A percentile compares a stretch with the other conserved stretches of the same genome.
These are phyloP conservation scores for Penicillium sp. DNA, from an alignment of 2,329 filamentous ascomycete species.

Conservation along the genomic window DNA sequence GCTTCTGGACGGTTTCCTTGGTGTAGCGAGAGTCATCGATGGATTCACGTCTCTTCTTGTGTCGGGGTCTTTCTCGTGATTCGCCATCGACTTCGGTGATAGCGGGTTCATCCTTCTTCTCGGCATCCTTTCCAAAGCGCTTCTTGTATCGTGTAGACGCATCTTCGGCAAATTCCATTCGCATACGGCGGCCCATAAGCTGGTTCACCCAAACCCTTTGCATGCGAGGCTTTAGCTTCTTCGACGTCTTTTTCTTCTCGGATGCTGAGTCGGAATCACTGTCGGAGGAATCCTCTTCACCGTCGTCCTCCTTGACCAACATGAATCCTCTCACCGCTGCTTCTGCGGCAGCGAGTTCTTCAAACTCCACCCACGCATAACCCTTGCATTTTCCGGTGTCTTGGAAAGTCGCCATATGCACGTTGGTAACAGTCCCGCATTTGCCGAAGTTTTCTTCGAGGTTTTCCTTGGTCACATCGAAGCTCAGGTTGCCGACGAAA, in stretches of 20 bases:
- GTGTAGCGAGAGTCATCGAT: conserved; percentile 48
- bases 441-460: conserved; percentile 77
- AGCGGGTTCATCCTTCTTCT: conserved; percentile 30
- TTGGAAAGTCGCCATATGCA: conserved; percentile 92
- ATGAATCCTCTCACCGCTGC: conserved; percentile 79
- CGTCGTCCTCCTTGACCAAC: conserved; percentile 56
- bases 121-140: conserved; percentile 75
- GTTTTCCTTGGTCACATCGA: conserved; percentile 77
- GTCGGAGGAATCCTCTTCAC: conserved; percentile 49
- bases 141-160: conserved; percentile 88
- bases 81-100: conserved; percentile 27
- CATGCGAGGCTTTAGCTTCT: conserved; percentile 46
- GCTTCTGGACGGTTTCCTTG: conserved; percentile 58
- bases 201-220: conserved; percentile 78
- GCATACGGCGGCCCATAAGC: conserved; percentile 74
- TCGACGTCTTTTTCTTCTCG: conserved; percentile 36
- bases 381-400: conserved; percentile 98
- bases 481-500: conserved; percentile 88
- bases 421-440: conserved; percentile 78
- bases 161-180: conserved; percentile 93
- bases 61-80: conserved; percentile 25
- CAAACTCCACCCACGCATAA: conserved; percentile 92
- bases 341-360: conserved; percentile 70
- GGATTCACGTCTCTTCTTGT: conserved; percentile 29
- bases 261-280: conserved; percentile 40